Evolutionary conservation across 257 asterid species (phyloP).

Genomic region (Penstemon newberryi): DNA sequence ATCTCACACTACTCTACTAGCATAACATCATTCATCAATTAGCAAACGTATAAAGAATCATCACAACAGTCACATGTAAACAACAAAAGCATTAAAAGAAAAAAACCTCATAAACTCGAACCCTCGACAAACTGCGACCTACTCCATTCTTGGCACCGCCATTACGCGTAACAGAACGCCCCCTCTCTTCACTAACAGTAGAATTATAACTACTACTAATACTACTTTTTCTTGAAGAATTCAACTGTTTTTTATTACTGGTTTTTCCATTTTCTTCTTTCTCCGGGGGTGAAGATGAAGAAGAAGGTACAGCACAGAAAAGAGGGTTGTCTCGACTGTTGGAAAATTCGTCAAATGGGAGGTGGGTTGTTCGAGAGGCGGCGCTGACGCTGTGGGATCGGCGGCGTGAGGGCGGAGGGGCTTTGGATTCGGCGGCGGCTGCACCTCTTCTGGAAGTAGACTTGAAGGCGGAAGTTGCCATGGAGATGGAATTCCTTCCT

Average conservation of each 20-base stretch:
- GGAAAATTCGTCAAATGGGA: slow-evolving; percentile 50
- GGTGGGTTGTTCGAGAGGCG: slow-evolving; percentile 45
- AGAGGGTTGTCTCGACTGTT: slow-evolving; percentile 79
- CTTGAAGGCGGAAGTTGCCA: slow-evolving; percentile 71
- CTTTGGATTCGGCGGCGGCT: slow-evolving; percentile 35
- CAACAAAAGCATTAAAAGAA: slow-evolving; percentile 4
- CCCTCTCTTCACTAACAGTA: slow-evolving; percentile 45
- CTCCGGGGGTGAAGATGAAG: slow-evolving; percentile 26
- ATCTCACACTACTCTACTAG: not conserved
- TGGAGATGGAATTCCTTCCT: slow-evolving; percentile 13
- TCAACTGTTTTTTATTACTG: slow-evolving; percentile 7
- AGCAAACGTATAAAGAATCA: slow-evolving; percentile 2
- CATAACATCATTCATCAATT: not conserved
- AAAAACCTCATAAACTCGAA: slow-evolving; percentile 56
- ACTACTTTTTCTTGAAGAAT: slow-evolving; percentile 21
- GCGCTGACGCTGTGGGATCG: slow-evolving; percentile 79
- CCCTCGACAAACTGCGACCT: slow-evolving; percentile 79
- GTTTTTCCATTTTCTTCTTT: slow-evolving; percentile 26
- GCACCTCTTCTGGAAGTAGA: slow-evolving; percentile 66
- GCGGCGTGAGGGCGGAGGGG: slow-evolving; percentile 45
- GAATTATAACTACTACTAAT: slow-evolving; percentile 19
- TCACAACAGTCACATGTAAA: not conserved
- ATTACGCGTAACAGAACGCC: slow-evolving; percentile 60
- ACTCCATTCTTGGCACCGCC: slow-evolving; percentile 52
- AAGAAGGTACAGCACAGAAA: slow-evolving; percentile 48